A percentile compares a stretch with the other conserved stretches of the same genome.
These are phyloP conservation scores for Madurella mycetomatis DNA, from an alignment of 2,329 filamentous ascomycete species.

Conservation along the genomic window DNA sequence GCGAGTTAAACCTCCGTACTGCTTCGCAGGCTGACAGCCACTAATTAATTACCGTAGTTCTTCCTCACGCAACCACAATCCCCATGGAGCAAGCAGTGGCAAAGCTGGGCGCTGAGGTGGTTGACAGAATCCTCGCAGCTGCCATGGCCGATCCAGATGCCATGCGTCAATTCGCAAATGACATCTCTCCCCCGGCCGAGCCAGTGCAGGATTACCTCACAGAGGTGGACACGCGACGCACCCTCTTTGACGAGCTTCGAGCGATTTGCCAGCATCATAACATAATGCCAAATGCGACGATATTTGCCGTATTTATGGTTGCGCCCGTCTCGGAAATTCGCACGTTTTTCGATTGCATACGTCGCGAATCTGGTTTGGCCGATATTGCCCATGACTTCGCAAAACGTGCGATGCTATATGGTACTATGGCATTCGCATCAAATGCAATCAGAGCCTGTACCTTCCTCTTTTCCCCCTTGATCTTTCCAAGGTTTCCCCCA, in stretches of 20 bases:
- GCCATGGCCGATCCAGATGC: constrained; percentile 3
- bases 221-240: neutral
- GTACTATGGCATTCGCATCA: neutral
- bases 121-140: neutral
- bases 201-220: constrained; percentile 3
- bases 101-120: too few species aligned
- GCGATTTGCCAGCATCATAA: neutral
- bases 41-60: too few species aligned
- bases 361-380: too few species aligned
- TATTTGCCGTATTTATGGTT: constrained; percentile 9
- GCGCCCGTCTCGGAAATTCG: constrained; percentile 8
- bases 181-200: constrained; percentile 4
- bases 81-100: too few species aligned
- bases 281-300: neutral
- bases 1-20: too few species aligned
- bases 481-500: too few species aligned
- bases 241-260: neutral
- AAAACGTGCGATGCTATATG: neutral
- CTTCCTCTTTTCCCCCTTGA: neutral
- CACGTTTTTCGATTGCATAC: too few species aligned
- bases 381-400: too few species aligned
- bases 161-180: neutral
- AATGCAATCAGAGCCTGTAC: constrained; percentile 1
- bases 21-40: too few species aligned
- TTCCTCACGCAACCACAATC: too few species aligned